A percentile compares a stretch with the other conserved stretches of the same genome.
These are phyloP conservation scores for Metschnikowia aberdeeniae DNA, from an alignment of 805 yeast species.

Conservation along the genomic window DNA sequence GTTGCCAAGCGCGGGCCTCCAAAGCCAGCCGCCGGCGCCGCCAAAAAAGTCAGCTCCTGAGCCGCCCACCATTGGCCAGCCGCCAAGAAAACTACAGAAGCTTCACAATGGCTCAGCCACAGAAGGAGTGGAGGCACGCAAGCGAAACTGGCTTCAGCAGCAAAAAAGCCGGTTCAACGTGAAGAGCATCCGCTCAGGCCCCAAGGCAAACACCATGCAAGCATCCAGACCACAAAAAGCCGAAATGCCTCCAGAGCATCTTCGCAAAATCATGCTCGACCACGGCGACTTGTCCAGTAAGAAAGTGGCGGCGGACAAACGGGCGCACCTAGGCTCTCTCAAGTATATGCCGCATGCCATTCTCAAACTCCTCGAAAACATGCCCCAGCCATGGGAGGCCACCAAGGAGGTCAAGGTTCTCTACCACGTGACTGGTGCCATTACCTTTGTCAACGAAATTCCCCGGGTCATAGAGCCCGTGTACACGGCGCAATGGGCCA, in stretches of 20 bases:
- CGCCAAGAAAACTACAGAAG: constrained; percentile 13
- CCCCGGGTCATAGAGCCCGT: constrained; percentile 92
- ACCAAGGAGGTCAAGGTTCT: constrained; percentile 79
- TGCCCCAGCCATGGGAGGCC: constrained; percentile 99
- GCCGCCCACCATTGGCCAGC: constrained; percentile 3
- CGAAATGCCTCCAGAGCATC: constrained; percentile 92
- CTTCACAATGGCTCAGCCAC: not conserved
- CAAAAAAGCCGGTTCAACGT: constrained; percentile 55
- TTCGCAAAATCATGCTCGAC: constrained; percentile 75
- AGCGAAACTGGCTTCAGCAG: constrained; percentile 55
- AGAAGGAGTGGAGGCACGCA: constrained; percentile 39
- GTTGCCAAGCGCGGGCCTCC: not conserved
- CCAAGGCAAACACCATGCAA: constrained; percentile 43
- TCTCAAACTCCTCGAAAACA: constrained; percentile 81
- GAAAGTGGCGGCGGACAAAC: constrained; percentile 76
- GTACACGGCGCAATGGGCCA: constrained; percentile 92
- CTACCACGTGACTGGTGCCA: constrained; percentile 90
- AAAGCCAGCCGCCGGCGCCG: not conserved
- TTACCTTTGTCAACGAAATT: constrained; percentile 88
- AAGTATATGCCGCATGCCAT: constrained; percentile 96
- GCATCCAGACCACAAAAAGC: constrained; percentile 48
- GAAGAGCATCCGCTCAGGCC: not conserved
- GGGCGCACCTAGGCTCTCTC: constrained; percentile 84
- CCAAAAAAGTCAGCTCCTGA: not conserved
- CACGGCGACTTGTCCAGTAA: constrained; percentile 83